These are phyloP conservation scores for Eucalyptus erythrocorys DNA, from an alignment of 345 rosid species.

Conservation along the genomic window DNA sequence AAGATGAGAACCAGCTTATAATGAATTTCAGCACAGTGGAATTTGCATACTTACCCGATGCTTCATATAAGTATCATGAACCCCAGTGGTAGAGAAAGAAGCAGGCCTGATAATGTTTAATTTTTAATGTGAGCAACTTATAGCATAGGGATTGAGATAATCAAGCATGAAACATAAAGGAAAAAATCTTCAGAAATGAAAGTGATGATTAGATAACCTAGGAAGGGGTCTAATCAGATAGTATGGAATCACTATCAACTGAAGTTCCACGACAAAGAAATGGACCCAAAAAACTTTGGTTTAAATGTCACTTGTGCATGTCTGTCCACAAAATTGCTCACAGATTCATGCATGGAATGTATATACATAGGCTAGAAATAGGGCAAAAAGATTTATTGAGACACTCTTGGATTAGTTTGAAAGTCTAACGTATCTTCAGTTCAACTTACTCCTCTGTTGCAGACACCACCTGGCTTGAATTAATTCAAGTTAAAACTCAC, in stretches of 20 bases:
- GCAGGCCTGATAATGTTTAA: constrained; percentile 25
- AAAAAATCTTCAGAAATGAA: neutral
- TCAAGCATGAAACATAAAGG: neutral
- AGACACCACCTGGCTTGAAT: neutral
- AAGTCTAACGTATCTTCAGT: neutral
- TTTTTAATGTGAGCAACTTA: neutral
- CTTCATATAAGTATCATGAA: constrained; percentile 19
- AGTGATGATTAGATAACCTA: neutral
- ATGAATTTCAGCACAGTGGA: neutral
- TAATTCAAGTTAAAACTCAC: neutral
- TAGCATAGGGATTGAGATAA: neutral
- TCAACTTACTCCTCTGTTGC: neutral
- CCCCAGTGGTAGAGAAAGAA: constrained; percentile 18
- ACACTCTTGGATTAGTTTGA: neutral
- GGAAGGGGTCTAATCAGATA: neutral
- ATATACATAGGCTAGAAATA: neutral
- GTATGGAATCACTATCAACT: neutral
- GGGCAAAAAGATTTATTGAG: neutral
- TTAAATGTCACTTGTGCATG: neutral
- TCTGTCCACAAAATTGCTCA: neutral
- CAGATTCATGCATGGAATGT: neutral
- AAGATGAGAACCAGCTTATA: constrained; percentile 1
- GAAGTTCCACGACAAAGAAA: neutral
- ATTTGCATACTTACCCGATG: constrained; percentile 31
- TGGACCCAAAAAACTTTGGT: neutral